Conservation (phyloP, 306 rosid species). For the Vigna radiata region DNA sequence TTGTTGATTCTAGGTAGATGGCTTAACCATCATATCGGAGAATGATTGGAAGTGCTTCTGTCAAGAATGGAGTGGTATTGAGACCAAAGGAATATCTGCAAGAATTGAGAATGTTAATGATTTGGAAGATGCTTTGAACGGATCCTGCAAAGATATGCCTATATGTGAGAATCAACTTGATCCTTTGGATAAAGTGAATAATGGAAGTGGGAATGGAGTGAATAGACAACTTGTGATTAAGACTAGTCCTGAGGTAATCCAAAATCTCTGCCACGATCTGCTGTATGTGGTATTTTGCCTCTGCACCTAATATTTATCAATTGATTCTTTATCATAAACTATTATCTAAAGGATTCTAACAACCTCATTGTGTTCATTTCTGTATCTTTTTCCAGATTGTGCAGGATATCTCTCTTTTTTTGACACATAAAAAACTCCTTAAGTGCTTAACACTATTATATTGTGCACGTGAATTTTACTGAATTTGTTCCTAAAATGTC, state of each 20-base stretch:
- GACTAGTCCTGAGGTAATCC: slow-evolving; percentile 87
- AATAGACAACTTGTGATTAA: slow-evolving; percentile 53
- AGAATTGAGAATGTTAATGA: slow-evolving; percentile 58
- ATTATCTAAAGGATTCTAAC: no score
- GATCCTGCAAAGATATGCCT: slow-evolving; percentile 54
- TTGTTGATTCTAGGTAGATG: slow-evolving; percentile 71
- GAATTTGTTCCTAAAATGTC: no score
- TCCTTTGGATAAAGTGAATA: slow-evolving; percentile 58
- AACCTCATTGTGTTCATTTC: no score
- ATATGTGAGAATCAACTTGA: slow-evolving; percentile 56
- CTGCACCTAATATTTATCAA: background rate
- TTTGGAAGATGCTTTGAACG: slow-evolving; percentile 52
- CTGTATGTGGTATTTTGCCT: slow-evolving; percentile 7
- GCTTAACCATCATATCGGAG: slow-evolving; percentile 77
- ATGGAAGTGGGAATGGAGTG: slow-evolving; percentile 64
- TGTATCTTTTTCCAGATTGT: no score
- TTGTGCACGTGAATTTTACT: no score
- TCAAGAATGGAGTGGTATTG: slow-evolving; percentile 83
- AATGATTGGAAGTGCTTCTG: slow-evolving; percentile 94
- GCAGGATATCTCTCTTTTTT: no score
- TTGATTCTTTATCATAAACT: no score
- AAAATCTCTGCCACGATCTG: slow-evolving; percentile 21
- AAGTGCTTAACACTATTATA: no score
- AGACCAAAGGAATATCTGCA: slow-evolving; percentile 75
- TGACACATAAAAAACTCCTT: no score